Percentiles rank a stretch among this genome's conserved stretches.
phyloP scores from a whole-genome alignment of 352 stramenopile genomes.

The Globisporangium parvum region DNA sequence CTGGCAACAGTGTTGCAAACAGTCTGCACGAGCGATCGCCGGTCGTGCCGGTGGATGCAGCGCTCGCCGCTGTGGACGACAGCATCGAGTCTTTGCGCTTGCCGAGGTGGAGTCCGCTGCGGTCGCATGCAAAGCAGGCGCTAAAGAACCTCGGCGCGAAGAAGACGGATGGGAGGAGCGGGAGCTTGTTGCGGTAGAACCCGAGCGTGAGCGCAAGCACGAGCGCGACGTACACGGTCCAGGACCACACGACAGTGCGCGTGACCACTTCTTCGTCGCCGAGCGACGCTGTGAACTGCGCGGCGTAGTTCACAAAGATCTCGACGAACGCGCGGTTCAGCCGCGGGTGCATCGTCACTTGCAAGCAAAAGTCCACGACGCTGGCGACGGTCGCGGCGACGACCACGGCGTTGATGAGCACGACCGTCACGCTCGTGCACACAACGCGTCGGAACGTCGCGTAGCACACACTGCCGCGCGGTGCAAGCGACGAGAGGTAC shows the following conservation, averaged over 20 bases:
- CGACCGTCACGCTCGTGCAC: conserved; percentile 17
- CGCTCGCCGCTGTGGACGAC: conserved; percentile 13
- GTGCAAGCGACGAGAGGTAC: conserved; percentile 21
- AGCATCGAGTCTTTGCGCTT: conserved; percentile 51
- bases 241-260: conserved; percentile 43
- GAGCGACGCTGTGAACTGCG: conserved; percentile 51
- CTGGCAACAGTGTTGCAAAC: conserved; percentile 36
- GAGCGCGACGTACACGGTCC: conserved; percentile 41
- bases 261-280: conserved; percentile 57
- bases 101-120: conserved; percentile 16
- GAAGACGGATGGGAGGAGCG: conserved; percentile 46
- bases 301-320: conserved; percentile 62
- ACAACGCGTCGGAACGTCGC: conserved; percentile 9
- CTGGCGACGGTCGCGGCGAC: conserved; percentile 50
- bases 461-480: conserved; percentile 9
- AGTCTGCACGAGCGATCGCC: conserved; percentile 9
- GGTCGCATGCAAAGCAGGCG: conserved; percentile 25
- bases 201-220: conserved; percentile 43
- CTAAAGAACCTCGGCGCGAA: conserved; percentile 21
- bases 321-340: conserved; percentile 62
- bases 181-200: conserved; percentile 44
- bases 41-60: conserved; percentile 1
- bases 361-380: conserved; percentile 65
- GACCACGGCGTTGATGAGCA: conserved; percentile 43
- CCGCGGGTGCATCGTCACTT: conserved; percentile 61